Evolutionary conservation across 2,329 filamentous ascomycete genomes (phyloP), one percentile per base, ranked within the genome.

Genomic region (Trichoderma endophyticum): DNA sequence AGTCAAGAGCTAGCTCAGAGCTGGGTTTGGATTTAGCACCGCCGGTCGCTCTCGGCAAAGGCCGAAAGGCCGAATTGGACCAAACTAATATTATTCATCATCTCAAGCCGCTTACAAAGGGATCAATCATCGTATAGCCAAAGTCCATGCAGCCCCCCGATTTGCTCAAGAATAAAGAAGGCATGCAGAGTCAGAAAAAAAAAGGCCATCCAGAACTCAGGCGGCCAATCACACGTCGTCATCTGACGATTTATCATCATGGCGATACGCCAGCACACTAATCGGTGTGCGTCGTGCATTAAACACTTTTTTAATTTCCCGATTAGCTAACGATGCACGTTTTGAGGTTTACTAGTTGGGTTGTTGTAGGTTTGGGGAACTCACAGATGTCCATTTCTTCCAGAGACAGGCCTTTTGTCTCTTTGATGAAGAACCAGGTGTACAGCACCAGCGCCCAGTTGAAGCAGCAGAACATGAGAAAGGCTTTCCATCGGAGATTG

Each of bases 401-500:
- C 4, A 78, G 74, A 11, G 77, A 77, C 5, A 73, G 54, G 3
- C 76, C 76, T 48, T 77, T 77, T 11, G 76, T 77, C 67, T 74
- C 72, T 12, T 73, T 73, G 57, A 73, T 63, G 34, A 73, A 73
- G 64, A 71, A 65, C 65, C 65, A 70, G 3, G 70, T 68, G 26
- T 67, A 70, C 21, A 71, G 24, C 54, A 68, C 71, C 32, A 73
- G 48, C 12, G 69, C 72, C 67, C 62, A 70, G 64, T 72, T 72
- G 21, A 73, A 72, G 62, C 71, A 69, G 69, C 69, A 67, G n/a
- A 86, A 86, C 83, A 86, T 85, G 71, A 86, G 75, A 71, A 86
- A 86, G 3, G 83, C 86, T 61, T 80, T 80, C 84, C 84, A 86
- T 1, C 82, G 82, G 5, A 86, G 80, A 18, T 84, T 83, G 1